Base-by-base conservation (phyloP, 2,329 filamentous ascomycete genomes). In the Aspergillus japonicus region DNA sequence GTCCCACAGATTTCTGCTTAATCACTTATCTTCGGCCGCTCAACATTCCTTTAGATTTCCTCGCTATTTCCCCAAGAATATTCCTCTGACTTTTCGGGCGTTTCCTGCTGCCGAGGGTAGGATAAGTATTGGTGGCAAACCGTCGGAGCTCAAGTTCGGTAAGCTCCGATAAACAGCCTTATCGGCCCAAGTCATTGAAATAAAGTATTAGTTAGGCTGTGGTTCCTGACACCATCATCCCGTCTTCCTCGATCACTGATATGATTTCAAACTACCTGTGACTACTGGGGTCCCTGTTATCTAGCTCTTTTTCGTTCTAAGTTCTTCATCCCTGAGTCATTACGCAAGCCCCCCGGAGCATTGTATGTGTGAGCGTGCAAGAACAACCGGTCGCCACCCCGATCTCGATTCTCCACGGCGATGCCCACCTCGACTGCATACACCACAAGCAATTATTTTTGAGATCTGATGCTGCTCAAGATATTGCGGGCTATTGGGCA, bases 81-180 rank as follows among this genome's bases (percentile, higher is more conserved):
- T 35, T 48, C 19, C 7, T 5, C 19, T 11, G 26, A 24, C 5
- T 14, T 31, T 26, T 23, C 5, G 12, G 8, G 24, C 12, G 19
- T 21, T 21, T 42, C 7, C 42, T 44, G 16, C 16, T 19, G 16
- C 39, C 4, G 39, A 24, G 42, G 12, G n/a, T 48, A 24, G 53
- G 1, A 33, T 44, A 29, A 23, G 23, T 4, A 16, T 47, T 42
- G n/a, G 53, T 33, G 42, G 42, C 26, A 23, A 48, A 31, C 42
- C 42, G 53, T 55, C 21, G 53, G 51, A 11, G 42, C 23, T 54
- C 53, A 24, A 16, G 54, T 44, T 69, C 67, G 68, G 69, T 61
- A 62, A 64, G 58, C 67, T 66, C 68, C 68, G 69, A 66, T 50
- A 42, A 55, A 7, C 55, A 47, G 42, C 39, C 52, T 54, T 54